Base-by-base conservation (phyloP, 23 red algal genomes). In the Gracilaria domingensis region DNA sequence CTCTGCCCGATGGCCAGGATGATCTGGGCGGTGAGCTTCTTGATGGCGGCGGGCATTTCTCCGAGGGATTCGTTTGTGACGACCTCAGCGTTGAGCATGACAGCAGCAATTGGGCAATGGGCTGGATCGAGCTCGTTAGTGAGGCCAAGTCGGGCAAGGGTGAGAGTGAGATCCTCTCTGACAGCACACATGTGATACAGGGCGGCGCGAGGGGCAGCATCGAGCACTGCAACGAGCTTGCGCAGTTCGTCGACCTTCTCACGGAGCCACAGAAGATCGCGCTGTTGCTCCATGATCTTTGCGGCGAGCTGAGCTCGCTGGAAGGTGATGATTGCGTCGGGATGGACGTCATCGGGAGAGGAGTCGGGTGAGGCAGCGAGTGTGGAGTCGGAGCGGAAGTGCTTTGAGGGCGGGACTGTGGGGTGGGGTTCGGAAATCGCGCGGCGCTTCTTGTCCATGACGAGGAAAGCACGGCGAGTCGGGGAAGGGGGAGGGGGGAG, bases 241-340 rank as follows among this genome's bases (percentile, higher is more conserved):
- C 82, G 79, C 26, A 92, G 44, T 69, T 92, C 89, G 12, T 72
- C 69, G 53, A 84, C 69, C 89, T 92, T 92, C 21, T 84, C 89
- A 51, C 89, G 59, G 35, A 75, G 55, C 77, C 55, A 83, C 26
- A 76, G 20, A 12, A 92, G 64, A 56, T 92, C 89, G 34, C 89
- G 78, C 59, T 83, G 62, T n/a, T 83, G 89, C 66, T 92, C 89
- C 6, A 50, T 78, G 65, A 92, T 92, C 65, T 84, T 83, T 60
- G 89, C 89, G 30, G 89, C 89, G 44, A 92, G 69, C 57, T 92
- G 89, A 37, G 89, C 78, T 50, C 89, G 89, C 53, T 92, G 89
- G 66, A 84, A 92, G 8, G 49, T 55, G 57, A 90, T 57, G 61
- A 90, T 80, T 16, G 87, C 66, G 66, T 90, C 84, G 70, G 37